Percentiles rank a stretch among this genome's conserved stretches.
These are phyloP conservation scores for Paraconiothyrium brasiliense DNA, from an alignment of 2,329 filamentous ascomycete species.

Conservation along the genomic window DNA sequence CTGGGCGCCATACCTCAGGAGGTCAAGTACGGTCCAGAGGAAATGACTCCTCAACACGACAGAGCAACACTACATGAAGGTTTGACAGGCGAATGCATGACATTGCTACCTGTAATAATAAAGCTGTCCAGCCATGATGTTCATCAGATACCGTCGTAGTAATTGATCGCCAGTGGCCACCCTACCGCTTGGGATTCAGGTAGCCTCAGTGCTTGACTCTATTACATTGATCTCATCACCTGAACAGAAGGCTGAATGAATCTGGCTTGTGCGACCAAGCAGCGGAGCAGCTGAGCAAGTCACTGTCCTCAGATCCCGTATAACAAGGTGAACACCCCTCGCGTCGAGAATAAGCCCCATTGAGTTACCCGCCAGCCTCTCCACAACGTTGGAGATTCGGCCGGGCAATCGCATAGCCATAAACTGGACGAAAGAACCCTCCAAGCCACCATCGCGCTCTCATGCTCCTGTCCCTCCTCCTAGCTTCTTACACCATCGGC, in stretches of 20 bases:
- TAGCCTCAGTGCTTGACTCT: conserved; percentile 98
- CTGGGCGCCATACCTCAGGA: too few relatives aligned
- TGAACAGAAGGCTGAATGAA: conserved; percentile 63
- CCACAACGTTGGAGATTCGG: conserved; percentile 50
- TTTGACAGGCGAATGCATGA: not conserved
- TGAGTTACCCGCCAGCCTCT: conserved; percentile 79
- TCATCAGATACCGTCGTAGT: conserved; percentile 60
- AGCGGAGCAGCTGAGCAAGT: conserved; percentile 47
- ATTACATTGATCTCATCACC: conserved; percentile 90
- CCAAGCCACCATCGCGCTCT: conserved; percentile 42
- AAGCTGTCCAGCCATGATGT: conserved; percentile 45
- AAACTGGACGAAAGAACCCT: conserved; percentile 85
- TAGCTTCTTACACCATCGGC: conserved; percentile 32
- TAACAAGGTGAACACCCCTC: conserved; percentile 72
- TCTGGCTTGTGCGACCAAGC: conserved; percentile 76
- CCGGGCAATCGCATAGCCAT: conserved; percentile 96
- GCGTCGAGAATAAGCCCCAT: conserved; percentile 99
- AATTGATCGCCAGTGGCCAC: conserved; percentile 52
- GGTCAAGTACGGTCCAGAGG: not conserved
- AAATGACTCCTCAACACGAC: conserved; percentile 8
- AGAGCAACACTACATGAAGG: conserved; percentile 6
- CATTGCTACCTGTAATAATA: conserved; percentile 2
- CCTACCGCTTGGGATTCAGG: conserved; percentile 58
- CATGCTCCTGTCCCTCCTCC: conserved; percentile 43
- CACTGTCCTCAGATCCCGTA: conserved; percentile 57